These are phyloP conservation scores for Vigna reflexopilosa DNA, from an alignment of 306 rosid genomes.

Conservation along the genomic window DNA sequence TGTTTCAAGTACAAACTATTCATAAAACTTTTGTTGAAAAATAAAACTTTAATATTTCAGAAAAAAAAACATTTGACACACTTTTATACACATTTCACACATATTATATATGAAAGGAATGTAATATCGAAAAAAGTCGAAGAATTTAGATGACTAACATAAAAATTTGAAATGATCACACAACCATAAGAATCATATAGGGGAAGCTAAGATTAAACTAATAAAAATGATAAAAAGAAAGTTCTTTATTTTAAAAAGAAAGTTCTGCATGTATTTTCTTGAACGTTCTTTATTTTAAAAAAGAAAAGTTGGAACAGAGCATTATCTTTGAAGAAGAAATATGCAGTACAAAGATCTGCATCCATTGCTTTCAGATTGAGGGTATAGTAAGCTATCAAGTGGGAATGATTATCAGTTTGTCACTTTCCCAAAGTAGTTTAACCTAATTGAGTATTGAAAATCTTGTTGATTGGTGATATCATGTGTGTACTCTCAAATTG, in stretches of 20 bases:
- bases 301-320: background rate
- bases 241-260: background rate
- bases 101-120: no score
- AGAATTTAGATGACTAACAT: no score
- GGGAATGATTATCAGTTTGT: conserved; percentile 42
- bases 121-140: no score
- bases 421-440: conserved; percentile 37
- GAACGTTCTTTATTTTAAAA: background rate
- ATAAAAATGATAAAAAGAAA: conserved; percentile 1
- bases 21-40: no score
- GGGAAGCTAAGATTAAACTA: no score
- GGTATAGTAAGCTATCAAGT: conserved; percentile 36
- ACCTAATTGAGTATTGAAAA: conserved; percentile 39
- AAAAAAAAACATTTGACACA: background rate
- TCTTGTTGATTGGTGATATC: conserved; percentile 44
- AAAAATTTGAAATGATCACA: no score
- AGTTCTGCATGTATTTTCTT: background rate
- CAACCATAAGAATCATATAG: no score
- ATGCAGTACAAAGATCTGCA: conserved; percentile 1
- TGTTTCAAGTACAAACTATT: no score
- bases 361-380: conserved; percentile 35
- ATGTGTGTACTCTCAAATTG: conserved; percentile 34
- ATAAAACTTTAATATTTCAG: background rate
- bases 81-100: no score
- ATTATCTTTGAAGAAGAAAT: conserved; percentile 19